Conservation (phyloP, 345 rosid genomes). For the Populus nigra region DNA sequence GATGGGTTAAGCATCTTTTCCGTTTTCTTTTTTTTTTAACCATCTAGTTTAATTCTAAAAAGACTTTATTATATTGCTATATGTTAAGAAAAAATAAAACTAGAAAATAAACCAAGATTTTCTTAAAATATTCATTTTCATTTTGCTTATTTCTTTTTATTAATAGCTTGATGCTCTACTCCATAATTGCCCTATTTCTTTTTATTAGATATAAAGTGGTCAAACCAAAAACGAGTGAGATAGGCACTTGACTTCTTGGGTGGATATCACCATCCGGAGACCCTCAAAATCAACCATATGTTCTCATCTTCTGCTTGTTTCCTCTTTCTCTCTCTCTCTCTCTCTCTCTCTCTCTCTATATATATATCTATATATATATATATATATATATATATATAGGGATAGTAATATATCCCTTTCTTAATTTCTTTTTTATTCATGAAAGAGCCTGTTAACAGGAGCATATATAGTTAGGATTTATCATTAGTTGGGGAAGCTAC, state of each 20-base stretch:
- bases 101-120: background rate
- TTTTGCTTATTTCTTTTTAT: background rate
- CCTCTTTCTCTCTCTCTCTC: too few species aligned
- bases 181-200: background rate
- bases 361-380: too few species aligned
- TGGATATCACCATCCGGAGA: background rate
- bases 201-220: background rate
- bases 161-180: background rate
- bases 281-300: too few species aligned
- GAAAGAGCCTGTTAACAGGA: background rate
- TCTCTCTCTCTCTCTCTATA: too few species aligned
- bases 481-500: background rate
- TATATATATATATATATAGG: too few species aligned
- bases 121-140: background rate
- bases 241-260: background rate
- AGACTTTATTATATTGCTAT: background rate
- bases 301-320: too few species aligned
- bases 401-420: too few species aligned
- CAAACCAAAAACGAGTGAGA: background rate
- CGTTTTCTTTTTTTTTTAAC: too few species aligned
- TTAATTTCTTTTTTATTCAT: background rate
- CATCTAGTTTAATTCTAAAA: background rate
- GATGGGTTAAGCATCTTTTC: background rate
- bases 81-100: background rate
- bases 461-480: background rate